A percentile compares a stretch with the other conserved stretches of the same genome.
Evolutionary conservation across 495 filamentous ascomycete species (phyloP).

Genomic region (Penicillium canescens): DNA sequence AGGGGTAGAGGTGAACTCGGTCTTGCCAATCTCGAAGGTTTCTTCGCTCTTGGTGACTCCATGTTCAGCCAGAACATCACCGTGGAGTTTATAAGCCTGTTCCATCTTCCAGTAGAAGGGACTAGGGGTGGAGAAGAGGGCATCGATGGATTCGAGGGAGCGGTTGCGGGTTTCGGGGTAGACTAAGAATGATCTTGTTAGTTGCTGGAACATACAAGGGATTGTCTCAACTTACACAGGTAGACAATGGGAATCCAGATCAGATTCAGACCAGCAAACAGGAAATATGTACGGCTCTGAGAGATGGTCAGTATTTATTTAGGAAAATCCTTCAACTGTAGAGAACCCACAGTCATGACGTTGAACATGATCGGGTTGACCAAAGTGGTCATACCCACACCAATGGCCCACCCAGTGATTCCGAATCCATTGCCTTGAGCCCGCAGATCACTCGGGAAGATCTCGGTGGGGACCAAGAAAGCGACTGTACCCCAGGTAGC

Average conservation of each 20-base stretch:
- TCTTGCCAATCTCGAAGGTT: slow-evolving; percentile 3
- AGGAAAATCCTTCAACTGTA: background rate
- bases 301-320: slow-evolving; percentile 4
- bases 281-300: slow-evolving; percentile 50
- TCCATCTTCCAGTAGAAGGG: slow-evolving; percentile 44
- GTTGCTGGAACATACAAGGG: background rate
- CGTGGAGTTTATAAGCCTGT: slow-evolving; percentile 32
- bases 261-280: slow-evolving; percentile 55
- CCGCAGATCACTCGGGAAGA: slow-evolving; percentile 52
- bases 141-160: slow-evolving; percentile 60
- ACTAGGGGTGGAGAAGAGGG: slow-evolving; percentile 45
- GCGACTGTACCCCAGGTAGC: slow-evolving; percentile 58
- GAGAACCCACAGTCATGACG: slow-evolving; percentile 27
- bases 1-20: background rate
- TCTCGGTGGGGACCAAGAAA: slow-evolving; percentile 55
- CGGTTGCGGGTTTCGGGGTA: slow-evolving; percentile 60
- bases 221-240: slow-evolving; percentile 28
- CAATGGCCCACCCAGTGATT: slow-evolving; percentile 59
- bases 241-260: slow-evolving; percentile 54
- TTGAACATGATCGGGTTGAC: slow-evolving; percentile 54
- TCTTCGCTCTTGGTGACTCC: slow-evolving; percentile 14
- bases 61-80: slow-evolving; percentile 32
- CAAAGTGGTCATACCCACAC: slow-evolving; percentile 54
- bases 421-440: slow-evolving; percentile 58
- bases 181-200: slow-evolving; percentile 26